Evolutionary conservation across 192 early-diverging fungal genomes (phyloP), one percentile per base, ranked within the genome.

Genomic region (Diversispora epigaea): DNA sequence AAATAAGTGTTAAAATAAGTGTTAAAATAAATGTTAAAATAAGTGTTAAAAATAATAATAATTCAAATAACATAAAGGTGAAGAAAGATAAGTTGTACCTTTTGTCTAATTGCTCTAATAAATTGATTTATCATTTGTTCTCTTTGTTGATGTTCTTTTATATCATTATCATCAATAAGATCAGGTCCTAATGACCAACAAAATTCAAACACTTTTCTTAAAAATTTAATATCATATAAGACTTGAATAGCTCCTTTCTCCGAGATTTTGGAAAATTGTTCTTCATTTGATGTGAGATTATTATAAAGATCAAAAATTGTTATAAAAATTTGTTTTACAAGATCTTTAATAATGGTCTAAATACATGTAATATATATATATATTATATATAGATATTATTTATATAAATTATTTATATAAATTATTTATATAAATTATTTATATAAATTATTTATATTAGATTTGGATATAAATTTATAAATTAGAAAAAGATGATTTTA

Each of bases 181-280:
- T 47, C 25, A 61, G 49, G 32, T 52, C 12, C 17, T n/a, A 25
- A 32, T 25, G 68, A 15, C 67, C 52, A 67, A 21, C 65, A 47
- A 10, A 81, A 63, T 54, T 84, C 81, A 56, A 91, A 80, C 0
- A 91, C 69, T 56, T 80, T 78, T 10, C 69, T 79, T 22, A 91
- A 46, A 60, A 87, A 86, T 64, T 84, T 80, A 46, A 85, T 65
- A 46, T 92, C 91, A 76, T 88, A 91, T n/a, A 92, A 66, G 47
- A 92, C 58, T 72, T 92, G 91, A 19, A 90, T 57, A 1, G 86
- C 85, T 1, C 88, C 85, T 58, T 84, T 84, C 49, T 89, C 87
- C 11, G 88, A 81, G 4, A 77, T 55, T 19, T 68, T 67, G 9
- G 45, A 25, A 19, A 77, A 43, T 19, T 10, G 21, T 52, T 56